Percentiles rank a stretch among this genome's conserved stretches.
Conservation (phyloP, 2,329 filamentous ascomycete species). For the Pseudogymnoascus sp. region DNA sequence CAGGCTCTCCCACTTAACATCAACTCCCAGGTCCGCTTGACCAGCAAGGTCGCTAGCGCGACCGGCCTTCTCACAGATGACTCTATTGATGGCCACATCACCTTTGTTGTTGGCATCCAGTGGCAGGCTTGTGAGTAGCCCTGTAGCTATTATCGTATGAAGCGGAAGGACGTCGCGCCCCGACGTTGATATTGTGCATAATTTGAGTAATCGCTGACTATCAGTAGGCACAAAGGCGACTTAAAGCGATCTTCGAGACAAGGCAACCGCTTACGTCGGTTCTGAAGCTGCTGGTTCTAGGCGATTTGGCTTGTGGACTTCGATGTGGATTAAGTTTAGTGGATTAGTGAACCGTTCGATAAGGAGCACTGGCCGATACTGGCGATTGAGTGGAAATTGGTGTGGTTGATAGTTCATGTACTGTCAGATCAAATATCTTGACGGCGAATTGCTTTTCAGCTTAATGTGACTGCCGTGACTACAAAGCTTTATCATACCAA, state of each 20-base stretch:
- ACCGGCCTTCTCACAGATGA: conserved; percentile 38
- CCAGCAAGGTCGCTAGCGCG: conserved; percentile 23
- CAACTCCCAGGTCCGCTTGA: conserved; percentile 42
- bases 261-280: background rate
- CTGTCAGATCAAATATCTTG: background rate
- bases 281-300: background rate
- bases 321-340: background rate
- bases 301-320: background rate
- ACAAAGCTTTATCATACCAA: background rate
- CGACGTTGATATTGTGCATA: background rate
- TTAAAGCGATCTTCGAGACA: background rate
- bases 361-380: background rate
- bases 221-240: background rate
- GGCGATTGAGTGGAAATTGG: background rate
- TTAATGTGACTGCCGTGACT: background rate
- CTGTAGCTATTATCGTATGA: background rate
- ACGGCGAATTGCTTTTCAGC: background rate
- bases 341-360: background rate
- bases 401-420: background rate
- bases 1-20: conserved; percentile 41
- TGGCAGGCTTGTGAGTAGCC: conserved; percentile 24
- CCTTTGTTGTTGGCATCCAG: conserved; percentile 32
- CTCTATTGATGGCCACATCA: conserved; percentile 40
- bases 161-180: background rate
- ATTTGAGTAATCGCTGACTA: background rate